Conservation (phyloP, 805 yeast species). For the Saccharomycopsis malanga region DNA sequence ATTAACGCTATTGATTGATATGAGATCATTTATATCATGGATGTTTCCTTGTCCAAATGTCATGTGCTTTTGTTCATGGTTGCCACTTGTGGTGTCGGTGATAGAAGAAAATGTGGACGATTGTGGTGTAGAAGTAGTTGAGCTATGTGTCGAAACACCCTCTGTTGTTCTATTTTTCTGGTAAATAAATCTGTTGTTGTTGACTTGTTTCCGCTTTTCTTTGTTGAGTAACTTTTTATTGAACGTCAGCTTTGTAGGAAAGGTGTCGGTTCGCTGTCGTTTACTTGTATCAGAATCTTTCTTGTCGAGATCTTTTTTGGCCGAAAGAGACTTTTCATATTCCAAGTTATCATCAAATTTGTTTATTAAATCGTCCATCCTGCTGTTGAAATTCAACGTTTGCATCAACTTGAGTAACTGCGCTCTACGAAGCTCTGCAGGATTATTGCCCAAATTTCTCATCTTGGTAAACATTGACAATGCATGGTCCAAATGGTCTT, state of each 20-base stretch:
- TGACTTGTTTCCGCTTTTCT: slow-evolving; percentile 19
- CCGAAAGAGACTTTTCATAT: not conserved
- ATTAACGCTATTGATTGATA: slow-evolving; percentile 1
- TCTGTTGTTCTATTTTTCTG: slow-evolving; percentile 3
- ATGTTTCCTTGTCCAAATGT: slow-evolving; percentile 6
- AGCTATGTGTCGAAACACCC: not conserved
- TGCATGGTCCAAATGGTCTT: slow-evolving; percentile 67
- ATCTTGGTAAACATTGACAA: slow-evolving; percentile 60
- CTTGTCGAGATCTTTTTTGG: not conserved
- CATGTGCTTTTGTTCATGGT: not conserved
- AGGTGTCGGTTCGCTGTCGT: not conserved
- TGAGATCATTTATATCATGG: slow-evolving; percentile 14
- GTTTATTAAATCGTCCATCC: slow-evolving; percentile 47
- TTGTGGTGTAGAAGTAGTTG: no score
- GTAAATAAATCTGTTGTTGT: slow-evolving; percentile 15
- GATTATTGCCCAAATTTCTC: slow-evolving; percentile 73
- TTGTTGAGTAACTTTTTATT: slow-evolving; percentile 17
- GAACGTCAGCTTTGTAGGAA: not conserved
- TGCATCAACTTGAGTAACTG: slow-evolving; percentile 60
- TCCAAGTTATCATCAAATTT: slow-evolving; percentile 44
- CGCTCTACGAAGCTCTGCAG: slow-evolving; percentile 68
- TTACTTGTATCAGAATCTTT: not conserved
- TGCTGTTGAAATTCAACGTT: slow-evolving; percentile 61
- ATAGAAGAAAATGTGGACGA: not conserved
- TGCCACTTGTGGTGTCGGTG: not conserved